A percentile compares a stretch with the other conserved stretches of the same genome.
These are phyloP conservation scores for Fraxinus paxiana DNA, from an alignment of 305 asterid genomes.

Conservation along the genomic window DNA sequence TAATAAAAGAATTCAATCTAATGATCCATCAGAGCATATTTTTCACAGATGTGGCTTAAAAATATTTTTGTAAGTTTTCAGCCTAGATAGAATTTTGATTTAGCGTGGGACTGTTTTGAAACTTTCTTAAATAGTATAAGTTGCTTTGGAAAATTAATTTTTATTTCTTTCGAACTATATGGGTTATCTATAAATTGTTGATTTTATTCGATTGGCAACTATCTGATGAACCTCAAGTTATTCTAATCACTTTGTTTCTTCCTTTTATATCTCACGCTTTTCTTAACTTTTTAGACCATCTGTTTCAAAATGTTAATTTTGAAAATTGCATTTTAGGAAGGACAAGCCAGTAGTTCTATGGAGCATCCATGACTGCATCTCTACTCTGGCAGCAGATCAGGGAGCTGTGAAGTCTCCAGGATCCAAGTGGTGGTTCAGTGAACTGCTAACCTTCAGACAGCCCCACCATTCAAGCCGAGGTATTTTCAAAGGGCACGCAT, in stretches of 20 bases:
- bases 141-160: background rate
- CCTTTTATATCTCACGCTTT: background rate
- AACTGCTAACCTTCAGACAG: constrained; percentile 27
- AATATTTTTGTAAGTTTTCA: background rate
- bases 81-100: background rate
- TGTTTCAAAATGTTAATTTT: background rate
- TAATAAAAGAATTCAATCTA: background rate
- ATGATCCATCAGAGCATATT: background rate
- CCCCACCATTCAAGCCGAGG: constrained; percentile 42
- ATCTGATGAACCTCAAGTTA: background rate
- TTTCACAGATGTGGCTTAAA: background rate
- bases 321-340: constrained; percentile 31
- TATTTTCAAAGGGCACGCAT: constrained; percentile 41
- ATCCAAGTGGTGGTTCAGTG: constrained; percentile 26
- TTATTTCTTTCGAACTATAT: background rate
- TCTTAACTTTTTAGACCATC: background rate
- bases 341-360: constrained; percentile 45
- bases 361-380: constrained; percentile 47
- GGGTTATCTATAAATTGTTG: background rate
- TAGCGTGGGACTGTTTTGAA: background rate
- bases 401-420: constrained; percentile 36
- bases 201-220: background rate
- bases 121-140: background rate
- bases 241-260: background rate
- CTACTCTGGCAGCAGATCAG: constrained; percentile 42